These are phyloP conservation scores for Pascua guehoae DNA, from an alignment of 1,284 basidiomycete species.

Conservation along the genomic window DNA sequence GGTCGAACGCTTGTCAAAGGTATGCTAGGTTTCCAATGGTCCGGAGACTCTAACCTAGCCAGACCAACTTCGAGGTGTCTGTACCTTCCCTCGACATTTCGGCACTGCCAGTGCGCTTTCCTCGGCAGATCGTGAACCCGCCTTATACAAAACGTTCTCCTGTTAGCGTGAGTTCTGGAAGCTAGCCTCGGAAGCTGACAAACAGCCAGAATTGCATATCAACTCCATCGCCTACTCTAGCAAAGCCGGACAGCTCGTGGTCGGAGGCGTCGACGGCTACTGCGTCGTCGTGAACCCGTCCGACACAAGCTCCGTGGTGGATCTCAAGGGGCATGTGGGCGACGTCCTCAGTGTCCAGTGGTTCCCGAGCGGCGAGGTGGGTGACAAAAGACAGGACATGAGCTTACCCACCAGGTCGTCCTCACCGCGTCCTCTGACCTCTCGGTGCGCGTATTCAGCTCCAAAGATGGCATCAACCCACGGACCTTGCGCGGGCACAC, in stretches of 20 bases:
- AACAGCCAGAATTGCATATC: conserved; percentile 32
- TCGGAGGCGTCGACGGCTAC: conserved; percentile 49
- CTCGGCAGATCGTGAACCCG: conserved; percentile 38
- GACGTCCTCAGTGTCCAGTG: conserved; percentile 48
- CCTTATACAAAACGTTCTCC: conserved; percentile 30
- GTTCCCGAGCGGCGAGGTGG: conserved; percentile 41
- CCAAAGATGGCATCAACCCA: conserved; percentile 48
- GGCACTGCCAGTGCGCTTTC: conserved; percentile 33
- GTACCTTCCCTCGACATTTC: conserved; percentile 27
- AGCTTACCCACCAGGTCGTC: conserved; percentile 41
- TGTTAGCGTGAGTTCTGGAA: conserved; percentile 20
- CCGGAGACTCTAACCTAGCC: neutral
- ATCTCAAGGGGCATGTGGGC: conserved; percentile 50
- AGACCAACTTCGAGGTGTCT: conserved; percentile 38
- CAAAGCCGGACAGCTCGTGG: conserved; percentile 32
- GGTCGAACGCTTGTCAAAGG: conserved; percentile 34
- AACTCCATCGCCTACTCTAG: conserved; percentile 42
- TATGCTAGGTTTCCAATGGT: conserved; percentile 3
- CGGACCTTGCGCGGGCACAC: conserved; percentile 66
- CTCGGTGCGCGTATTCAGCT: conserved; percentile 47
- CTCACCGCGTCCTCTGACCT: conserved; percentile 50
- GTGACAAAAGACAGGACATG: conserved; percentile 1
- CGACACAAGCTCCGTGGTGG: conserved; percentile 13
- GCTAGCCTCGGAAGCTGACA: conserved; percentile 10
- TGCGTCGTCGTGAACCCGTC: conserved; percentile 34